Evolutionary conservation across 1,139 yeast species (phyloP), one percentile per base, ranked within the genome.

Genomic region (Geotrichum bryndzae): DNA sequence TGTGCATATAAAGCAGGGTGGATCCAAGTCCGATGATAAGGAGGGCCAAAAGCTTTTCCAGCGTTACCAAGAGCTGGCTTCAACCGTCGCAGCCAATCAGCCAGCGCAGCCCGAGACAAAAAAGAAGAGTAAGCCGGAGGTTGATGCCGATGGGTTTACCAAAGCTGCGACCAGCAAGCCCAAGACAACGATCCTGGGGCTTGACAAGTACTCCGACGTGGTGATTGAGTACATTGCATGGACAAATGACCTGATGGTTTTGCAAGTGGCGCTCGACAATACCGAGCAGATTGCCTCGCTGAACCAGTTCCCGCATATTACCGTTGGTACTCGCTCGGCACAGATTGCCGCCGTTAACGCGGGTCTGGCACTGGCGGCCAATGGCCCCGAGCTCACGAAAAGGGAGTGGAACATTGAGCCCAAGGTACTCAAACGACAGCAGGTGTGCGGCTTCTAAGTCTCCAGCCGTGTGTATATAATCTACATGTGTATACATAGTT

Each of bases 191-290:
- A 69, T 67, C 50, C 35, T 51, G 23, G 41, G 51, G 29, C 53
- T 56, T 11, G 31, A 57, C 73, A 45, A 58, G 59, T 18, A 51
- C 4, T 80, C 80, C 4, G 78, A 77, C 46, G 70, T 89, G 7
- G 72, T 69, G 27, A 68, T 87, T 6, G 68, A 73, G 1, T 74
- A 74, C 23, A 59, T 90, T 2, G 78, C 84, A 8, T 83, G 88
- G 78, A 77, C 82, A 58, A 74, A 78, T 0, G 76, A 79, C 46
- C 79, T 87, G 18, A 76, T 87, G 61, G 85, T 95, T 35, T 73
- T 88, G 1, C 74, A 79, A 29, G 91, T 84, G 0, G 76, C 77
- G 5, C 66, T 85, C 2, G 23, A 29, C n/a, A 41, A 56, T n/a
- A 23, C 52, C 6, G 48, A 25, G 3, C 22, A 51, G 10, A 25